Base-by-base conservation (phyloP, 2,329 filamentous ascomycete genomes). In the Fusarium ramigenum region DNA sequence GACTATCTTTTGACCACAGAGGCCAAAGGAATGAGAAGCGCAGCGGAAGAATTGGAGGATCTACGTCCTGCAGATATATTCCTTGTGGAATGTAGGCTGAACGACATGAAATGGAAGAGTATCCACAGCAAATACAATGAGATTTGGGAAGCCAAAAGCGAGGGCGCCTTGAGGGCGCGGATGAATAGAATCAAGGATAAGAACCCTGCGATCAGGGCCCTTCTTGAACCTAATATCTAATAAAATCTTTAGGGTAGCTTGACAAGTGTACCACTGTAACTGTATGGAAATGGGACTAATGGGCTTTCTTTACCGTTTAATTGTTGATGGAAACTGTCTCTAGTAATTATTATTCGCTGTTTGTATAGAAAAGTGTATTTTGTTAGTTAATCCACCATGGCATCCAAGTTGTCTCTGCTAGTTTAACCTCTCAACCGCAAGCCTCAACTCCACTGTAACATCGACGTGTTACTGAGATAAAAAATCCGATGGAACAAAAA, bases 401-500 rank as follows among this genome's bases (percentile, higher is more conserved):
- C 4, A 2, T 37, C 4, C 8, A 18, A 18, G 36, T 37, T 37
- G 9, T 37, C 16, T 37, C 16, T 18, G 36, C 16, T 9, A 9
- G 4, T 37, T 37, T 37, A 18, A 37, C 16, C 8, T 37, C 36
- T 37, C 4, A 37, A 16, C 36, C 36, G 18, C 36, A 37, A 37
- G 16, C 9, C 36, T 8, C 34, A 18, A 36, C 36, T 37, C 36
- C 36, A 37, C 36, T 11, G 19, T 47, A 6, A 21, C 25, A 47
- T 30, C 6, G 15, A 47, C 9, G 12, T 47, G 9, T 9, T 28
- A 21, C 44, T 21, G 15, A 30, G 7, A 16, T n/a, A 4, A 8
- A 30, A 21, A 9, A 25, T n/a, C 2, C 4, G 0, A 12, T 30
- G 3, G 9, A n/a, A n/a, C 4, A 4, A n/a, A 47, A 16, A 30